Base-by-base conservation (phyloP, 768 basidiomycete species). In the Suillus luteus region DNA sequence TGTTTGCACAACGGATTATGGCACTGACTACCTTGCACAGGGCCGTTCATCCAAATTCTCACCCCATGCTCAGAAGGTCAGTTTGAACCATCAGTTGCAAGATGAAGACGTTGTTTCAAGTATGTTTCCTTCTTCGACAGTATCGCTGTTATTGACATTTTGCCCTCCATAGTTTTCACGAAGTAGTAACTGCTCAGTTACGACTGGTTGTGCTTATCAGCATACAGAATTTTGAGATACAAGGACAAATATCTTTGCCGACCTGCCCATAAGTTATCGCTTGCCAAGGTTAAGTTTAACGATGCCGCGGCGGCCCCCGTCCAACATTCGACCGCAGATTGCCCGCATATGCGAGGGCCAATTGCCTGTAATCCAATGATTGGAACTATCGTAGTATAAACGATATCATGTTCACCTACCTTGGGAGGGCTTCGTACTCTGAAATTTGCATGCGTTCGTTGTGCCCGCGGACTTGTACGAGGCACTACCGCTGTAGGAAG, bases 51-150 rank as follows among this genome's bases (percentile, higher is more conserved):
- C 93, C 71, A 96, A 95, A 76, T 97, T 97, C 76, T 81, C 87
- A 48, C 95, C 95, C 5, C 92, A 97, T 70, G 93, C 95, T 2
- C 95, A 97, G 76, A 97, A 97, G 75, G 93, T 96, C 66, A 92
- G 94, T 62, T 78, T 96, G 67, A 78, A 78, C 31, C 95, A 96
- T 79, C 84, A 86, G 64, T 91, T 96, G 19, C 88, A 88, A 68
- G 93, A 95, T 68, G 92, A 93, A 72, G 92, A 94, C 73, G 91
- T 95, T 12, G 92, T 94, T 60, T 93, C 92, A 37, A 92, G 93
- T 94, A 70, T 70, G 92, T 84, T 22, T 35, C 38, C 59, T 22
- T 44, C 51, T 5, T 60, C 14, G 27, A 46, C 65, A 48, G 54
- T n/a, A 15, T 35, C 54, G 9, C 31, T 35, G 40, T 52, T n/a